Evolutionary conservation across 345 rosid species (phyloP), one percentile per base, ranked within the genome.

Genomic region (Heritiera littoralis): DNA sequence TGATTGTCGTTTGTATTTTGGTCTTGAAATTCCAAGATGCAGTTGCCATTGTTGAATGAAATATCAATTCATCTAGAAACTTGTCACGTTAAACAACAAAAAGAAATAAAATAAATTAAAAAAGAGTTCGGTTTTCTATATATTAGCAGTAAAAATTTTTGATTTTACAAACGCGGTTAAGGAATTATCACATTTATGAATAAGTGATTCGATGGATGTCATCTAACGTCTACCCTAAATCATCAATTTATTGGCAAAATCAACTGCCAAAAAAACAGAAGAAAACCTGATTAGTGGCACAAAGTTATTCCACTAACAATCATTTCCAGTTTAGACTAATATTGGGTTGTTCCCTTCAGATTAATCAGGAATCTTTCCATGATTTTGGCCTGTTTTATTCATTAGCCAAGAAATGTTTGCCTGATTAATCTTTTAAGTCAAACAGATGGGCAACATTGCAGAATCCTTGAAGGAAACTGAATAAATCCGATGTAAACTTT

Each of bases 11-110:
- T 74, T 32, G 11, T n/a, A 9, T 18, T 32, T 23, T 23, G 43
- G 63, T 72, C 63, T n/a, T 74, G 66, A 74, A 74, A 74, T 56
- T 74, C 77, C 66, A 40, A n/a, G 51, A n/a, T 17, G 76, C 46
- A 56, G 77, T 52, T 35, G 77, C 51, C 64, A 35, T 74, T 74
- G 64, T 74, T 74, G 77, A 74, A 74, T 58, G 45, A 35, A 38
- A 23, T 30, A 5, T 30, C 0, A 7, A 17, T 54, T 4, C 61
- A 18, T 17, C 45, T 54, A 54, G 45, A 52, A 54, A 54, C 48
- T 30, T 51, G 9, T 35, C 48, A 71, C 51, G 5, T 28, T 46
- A 65, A 46, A 28, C 7, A 41, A 18, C n/a, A 43, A 43, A 6
- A 43, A 43, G 38, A 41, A 43, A 43, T 43, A 8, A 6, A 43